A percentile compares a stretch with the other conserved stretches of the same genome.
These are phyloP conservation scores for Candida glaebosa DNA, from an alignment of 805 yeast species.

Conservation along the genomic window DNA sequence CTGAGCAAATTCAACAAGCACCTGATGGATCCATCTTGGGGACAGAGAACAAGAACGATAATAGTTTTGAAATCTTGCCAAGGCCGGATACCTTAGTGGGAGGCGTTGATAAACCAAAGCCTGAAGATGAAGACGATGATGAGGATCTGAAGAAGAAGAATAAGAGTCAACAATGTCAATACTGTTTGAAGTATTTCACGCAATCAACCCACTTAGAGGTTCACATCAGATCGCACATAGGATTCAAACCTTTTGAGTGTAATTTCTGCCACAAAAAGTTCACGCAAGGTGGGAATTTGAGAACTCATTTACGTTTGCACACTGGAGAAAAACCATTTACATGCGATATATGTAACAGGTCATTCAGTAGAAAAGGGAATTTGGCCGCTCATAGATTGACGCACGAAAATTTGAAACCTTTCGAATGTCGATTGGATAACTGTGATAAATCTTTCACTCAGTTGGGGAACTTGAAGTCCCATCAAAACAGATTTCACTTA, in stretches of 20 bases:
- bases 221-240: slow-evolving; percentile 83
- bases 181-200: slow-evolving; percentile 76
- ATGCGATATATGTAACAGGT: slow-evolving; percentile 72
- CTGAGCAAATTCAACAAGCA: slow-evolving; percentile 59
- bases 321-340: slow-evolving; percentile 90
- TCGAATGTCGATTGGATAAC: slow-evolving; percentile 70
- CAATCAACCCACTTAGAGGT: slow-evolving; percentile 92
- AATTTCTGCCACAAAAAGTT: slow-evolving; percentile 74
- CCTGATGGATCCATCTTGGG: slow-evolving; percentile 70
- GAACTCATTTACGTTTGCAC: slow-evolving; percentile 82
- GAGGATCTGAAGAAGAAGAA: slow-evolving; percentile 19
- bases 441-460: slow-evolving; percentile 88
- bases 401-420: slow-evolving; percentile 77
- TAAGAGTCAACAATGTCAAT: slow-evolving; percentile 67
- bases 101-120: slow-evolving; percentile 67
- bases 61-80: slow-evolving; percentile 45
- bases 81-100: slow-evolving; percentile 64
- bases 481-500: slow-evolving; percentile 85
- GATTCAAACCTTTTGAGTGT: slow-evolving; percentile 80
- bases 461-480: slow-evolving; percentile 85
- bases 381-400: slow-evolving; percentile 83
- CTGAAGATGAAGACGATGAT: slow-evolving; percentile 16
- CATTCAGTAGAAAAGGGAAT: slow-evolving; percentile 88
- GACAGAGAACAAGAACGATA: slow-evolving; percentile 17
- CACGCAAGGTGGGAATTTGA: slow-evolving; percentile 85